phyloP scores from a whole-genome alignment of 768 basidiomycete genomes.

The Panaeolus cyanescens region DNA sequence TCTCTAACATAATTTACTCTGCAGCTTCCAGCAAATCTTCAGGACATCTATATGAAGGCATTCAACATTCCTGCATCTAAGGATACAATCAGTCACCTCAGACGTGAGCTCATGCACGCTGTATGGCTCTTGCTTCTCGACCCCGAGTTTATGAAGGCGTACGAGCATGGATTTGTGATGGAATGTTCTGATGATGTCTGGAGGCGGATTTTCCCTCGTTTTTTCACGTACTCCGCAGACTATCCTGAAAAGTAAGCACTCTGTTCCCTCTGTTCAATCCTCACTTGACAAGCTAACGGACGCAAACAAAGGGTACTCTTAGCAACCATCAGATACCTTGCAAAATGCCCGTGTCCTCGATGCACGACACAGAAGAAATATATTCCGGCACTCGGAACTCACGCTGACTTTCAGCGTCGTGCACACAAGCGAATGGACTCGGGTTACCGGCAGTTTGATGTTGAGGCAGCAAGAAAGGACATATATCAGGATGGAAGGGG shows the following conservation, averaged over 20 bases:
- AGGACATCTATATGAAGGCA: conserved; percentile 16
- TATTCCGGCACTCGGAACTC: conserved; percentile 14
- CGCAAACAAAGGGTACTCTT: conserved; percentile 27
- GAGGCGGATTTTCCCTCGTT: conserved; percentile 28
- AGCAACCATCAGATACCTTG: conserved; percentile 28
- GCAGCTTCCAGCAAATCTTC: conserved; percentile 25
- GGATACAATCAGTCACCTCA: conserved; percentile 31
- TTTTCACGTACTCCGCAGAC: conserved; percentile 37
- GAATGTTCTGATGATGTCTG: conserved; percentile 26
- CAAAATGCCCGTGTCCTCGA: conserved; percentile 32
- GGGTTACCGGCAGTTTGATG: not conserved
- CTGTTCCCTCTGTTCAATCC: conserved; percentile 1
- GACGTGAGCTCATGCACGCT: conserved; percentile 30
- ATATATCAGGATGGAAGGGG: conserved; percentile 11
- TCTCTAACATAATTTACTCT: not conserved
- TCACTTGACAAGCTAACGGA: not conserved
- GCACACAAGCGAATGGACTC: too few species aligned
- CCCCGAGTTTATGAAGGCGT: conserved; percentile 30
- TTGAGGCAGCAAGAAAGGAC: conserved; percentile 6
- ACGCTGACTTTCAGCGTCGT: too few species aligned
- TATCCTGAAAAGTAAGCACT: conserved; percentile 37
- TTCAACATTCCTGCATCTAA: conserved; percentile 1
- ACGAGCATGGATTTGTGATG: conserved; percentile 30
- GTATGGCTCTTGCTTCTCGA: conserved; percentile 30
- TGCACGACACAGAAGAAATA: conserved; percentile 30